Evolutionary conservation across 441 rosid genomes (phyloP), one percentile per base, ranked within the genome.

Genomic region (Breynia disticha): DNA sequence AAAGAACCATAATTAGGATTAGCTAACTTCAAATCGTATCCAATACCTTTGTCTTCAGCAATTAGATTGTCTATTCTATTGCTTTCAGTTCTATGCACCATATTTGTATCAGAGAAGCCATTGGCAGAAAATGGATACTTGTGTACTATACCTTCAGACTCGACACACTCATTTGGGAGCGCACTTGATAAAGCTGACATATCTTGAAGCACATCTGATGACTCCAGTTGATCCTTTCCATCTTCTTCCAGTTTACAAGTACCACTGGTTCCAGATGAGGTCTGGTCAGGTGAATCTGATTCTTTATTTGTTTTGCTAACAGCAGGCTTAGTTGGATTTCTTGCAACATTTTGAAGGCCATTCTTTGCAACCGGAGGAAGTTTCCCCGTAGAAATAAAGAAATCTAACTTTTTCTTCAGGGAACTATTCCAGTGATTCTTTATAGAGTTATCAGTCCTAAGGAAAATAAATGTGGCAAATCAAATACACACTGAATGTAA

Each of bases 401-500:
- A 76, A 46, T 90, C 95, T 58, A 84, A 57, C 60, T 94, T 94
- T 75, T 84, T 90, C 86, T 90, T 94, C 86, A 94, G 55, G 60
- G 97, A 90, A 65, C 97, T 87, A 65, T 94, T 94, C 99, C 99
- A 94, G 55, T 90, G 99, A 63, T 94, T 90, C 74, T 94, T 94
- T 58, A 87, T 90, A 41, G 99, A 71, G 65, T 94, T 90, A 62
- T 90, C 91, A 50, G 96, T 94, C 82, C 99, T 94, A 83, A 55
- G 67, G 54, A 60, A 55, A 60, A 35, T 11, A 24, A 0, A 24
- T 24, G 11, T 18, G 51, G 41, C 51, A 24, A 53, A 8, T n/a
- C 38, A 50, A 44, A 46, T 6, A 51, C 13, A 16, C 14, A 50
- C 35, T 52, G 28, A 15, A 18, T 21, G 20, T 7, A 50, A 20